These are phyloP conservation scores for Nectriaceae sp. DNA, from an alignment of 2,329 filamentous ascomycete genomes.

Conservation along the genomic window DNA sequence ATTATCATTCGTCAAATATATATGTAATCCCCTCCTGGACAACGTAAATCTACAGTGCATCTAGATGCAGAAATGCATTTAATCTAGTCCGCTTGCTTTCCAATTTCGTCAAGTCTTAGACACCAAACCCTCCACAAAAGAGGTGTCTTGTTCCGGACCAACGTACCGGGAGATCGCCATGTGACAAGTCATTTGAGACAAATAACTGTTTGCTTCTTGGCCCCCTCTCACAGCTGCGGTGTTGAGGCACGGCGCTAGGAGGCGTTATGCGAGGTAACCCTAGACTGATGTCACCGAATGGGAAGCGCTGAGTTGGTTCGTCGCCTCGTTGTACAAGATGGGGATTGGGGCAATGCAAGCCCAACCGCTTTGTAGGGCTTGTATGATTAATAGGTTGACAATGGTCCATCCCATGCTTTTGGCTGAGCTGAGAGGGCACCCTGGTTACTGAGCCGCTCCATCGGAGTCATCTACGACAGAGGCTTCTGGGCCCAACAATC, in stretches of 20 bases:
- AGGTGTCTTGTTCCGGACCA: not conserved
- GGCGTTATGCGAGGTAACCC: conserved; percentile 17
- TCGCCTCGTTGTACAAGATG: not conserved
- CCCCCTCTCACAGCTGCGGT: not conserved
- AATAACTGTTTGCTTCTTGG: not conserved
- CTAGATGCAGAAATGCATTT: too few species aligned
- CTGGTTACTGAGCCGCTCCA: conserved; percentile 3
- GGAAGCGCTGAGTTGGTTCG: not conserved
- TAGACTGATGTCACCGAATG: conserved; percentile 8
- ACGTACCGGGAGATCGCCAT: not conserved
- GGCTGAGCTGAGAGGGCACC: not conserved
- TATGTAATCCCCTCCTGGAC: too few species aligned
- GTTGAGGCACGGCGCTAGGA: conserved; percentile 10
- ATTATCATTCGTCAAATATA: too few species aligned
- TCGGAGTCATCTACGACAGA: conserved; percentile 12
- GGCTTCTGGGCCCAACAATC: conserved; percentile 43
- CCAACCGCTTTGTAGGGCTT: not conserved
- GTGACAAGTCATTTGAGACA: not conserved
- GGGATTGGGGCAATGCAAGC: not conserved
- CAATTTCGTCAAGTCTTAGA: too few species aligned
- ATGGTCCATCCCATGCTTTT: not conserved
- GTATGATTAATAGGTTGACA: not conserved
- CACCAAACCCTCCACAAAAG: too few species aligned
- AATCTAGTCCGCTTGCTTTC: too few species aligned
- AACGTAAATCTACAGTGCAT: too few species aligned